Evolutionary conservation across 2,329 filamentous ascomycete species (phyloP).

Genomic region (Fusarium caatingaense): DNA sequence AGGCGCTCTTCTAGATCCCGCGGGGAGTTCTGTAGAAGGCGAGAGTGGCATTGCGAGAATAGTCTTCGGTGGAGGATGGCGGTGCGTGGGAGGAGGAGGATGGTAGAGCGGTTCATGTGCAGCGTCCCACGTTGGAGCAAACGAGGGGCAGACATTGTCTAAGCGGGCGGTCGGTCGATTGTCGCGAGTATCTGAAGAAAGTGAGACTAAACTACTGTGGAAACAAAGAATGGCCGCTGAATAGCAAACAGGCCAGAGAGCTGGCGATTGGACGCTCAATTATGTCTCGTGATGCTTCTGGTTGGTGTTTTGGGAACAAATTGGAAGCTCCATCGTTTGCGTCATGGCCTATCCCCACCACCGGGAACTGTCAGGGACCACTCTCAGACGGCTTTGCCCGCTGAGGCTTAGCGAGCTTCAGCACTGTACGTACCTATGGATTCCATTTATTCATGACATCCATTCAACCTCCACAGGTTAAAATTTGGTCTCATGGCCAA

Average conservation of each 20-base stretch:
- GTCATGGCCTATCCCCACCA: conserved; percentile 26
- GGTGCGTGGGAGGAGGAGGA: conserved; percentile 14
- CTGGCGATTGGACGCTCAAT: conserved; percentile 5
- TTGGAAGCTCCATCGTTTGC: conserved; percentile 28
- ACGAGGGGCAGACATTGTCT: conserved; percentile 40
- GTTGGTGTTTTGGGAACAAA: conserved; percentile 9
- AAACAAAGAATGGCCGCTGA: neutral
- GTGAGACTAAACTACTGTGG: neutral
- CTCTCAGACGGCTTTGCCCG: neutral
- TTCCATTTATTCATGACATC: neutral
- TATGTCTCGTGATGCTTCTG: conserved; percentile 24
- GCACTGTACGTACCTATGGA: neutral
- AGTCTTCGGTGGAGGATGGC: conserved; percentile 25
- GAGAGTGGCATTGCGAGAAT: conserved; percentile 41
- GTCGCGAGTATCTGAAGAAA: neutral
- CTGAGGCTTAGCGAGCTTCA: conserved; percentile 9
- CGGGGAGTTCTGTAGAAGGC: conserved; percentile 36
- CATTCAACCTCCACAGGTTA: neutral
- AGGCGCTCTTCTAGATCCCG: conserved; percentile 40
- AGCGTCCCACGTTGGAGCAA: conserved; percentile 23
- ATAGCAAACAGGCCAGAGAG: neutral
- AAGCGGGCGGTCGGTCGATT: neutral
- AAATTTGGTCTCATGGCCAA: neutral
- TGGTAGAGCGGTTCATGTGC: conserved; percentile 1
- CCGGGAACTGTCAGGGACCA: conserved; percentile 1